Base-by-base conservation (phyloP, 2,329 filamentous ascomycete genomes). In the Aspergillus glaucus region DNA sequence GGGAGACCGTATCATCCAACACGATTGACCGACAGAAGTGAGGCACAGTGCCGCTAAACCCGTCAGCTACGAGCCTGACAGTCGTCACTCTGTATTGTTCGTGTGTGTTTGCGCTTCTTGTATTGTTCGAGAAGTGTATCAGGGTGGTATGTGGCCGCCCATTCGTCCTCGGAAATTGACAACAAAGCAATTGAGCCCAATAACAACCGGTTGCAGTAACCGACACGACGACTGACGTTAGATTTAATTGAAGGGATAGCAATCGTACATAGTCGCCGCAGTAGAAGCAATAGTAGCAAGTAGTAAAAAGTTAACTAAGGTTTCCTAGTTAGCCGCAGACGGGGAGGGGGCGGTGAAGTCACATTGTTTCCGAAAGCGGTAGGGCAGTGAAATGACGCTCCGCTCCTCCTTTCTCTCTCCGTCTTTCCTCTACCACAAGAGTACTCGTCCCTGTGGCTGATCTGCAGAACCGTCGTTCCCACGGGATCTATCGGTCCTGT, bases 1-100 rank as follows among this genome's bases (percentile, higher is more conserved):
- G 9, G 26, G 26, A 30, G 10, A 45, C 32, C 34, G 36, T 24
- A 45, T 24, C 41, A 50, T 19, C 17, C 34, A 7, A 24, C n/a
- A 42, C 42, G 28, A 32, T 22, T 50, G 49, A 50, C 53, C 48
- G 49, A 50, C 47, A 50, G 44, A 32, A 37, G 17, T 40, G 37
- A 40, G 10, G 37, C 37, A 9, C 34, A 12, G 15, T 17, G 14
- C 15, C 19, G 37, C 37, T 6, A 36, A 9, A 9, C 14, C 45
- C 45, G 43, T 51, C 47, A 49, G 44, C 24, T 42, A 43, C 39
- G 47, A 41, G n/a, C 15, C 34, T 17, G 32, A n/a, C n/a, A 36
- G 34, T 36, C 34, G 34, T 36, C 34, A 36, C 34, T 10, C 34
- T 36, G 34, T 36, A 36, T 34, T 34, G 30, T 34, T 34, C 30